Evolutionary conservation across 108 stramenopile species (phyloP).

Genomic region (Skeletonema marinoi): DNA sequence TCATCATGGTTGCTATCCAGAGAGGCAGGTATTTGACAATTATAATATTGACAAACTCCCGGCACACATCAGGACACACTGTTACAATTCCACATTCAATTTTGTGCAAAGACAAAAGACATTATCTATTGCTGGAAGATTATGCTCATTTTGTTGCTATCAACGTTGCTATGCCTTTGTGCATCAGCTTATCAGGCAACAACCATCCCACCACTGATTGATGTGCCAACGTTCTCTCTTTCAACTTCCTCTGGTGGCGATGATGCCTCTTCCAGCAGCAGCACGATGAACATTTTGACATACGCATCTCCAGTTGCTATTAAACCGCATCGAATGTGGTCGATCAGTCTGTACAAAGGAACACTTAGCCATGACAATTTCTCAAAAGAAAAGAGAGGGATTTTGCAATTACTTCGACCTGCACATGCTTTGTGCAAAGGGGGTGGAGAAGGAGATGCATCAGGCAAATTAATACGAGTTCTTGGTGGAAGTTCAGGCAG

Average conservation of each 20-base stretch:
- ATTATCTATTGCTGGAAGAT: no score
- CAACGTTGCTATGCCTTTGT: not conserved
- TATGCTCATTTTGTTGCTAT: not conserved
- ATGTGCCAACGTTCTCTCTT: constrained; percentile 78
- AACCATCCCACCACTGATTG: constrained; percentile 61
- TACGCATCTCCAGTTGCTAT: constrained; percentile 82
- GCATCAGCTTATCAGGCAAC: constrained; percentile 20
- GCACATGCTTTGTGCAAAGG: constrained; percentile 30
- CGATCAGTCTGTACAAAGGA: constrained; percentile 72
- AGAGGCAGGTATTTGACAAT: not conserved
- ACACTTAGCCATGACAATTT: constrained; percentile 77
- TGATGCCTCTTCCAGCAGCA: not conserved
- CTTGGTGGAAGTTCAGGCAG: constrained; percentile 69
- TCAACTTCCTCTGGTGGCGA: constrained; percentile 46
- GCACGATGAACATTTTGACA: constrained; percentile 83
- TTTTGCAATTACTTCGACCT: constrained; percentile 67
- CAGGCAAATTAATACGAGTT: constrained; percentile 44
- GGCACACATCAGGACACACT: not conserved
- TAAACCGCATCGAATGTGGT: constrained; percentile 71
- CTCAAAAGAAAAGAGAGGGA: constrained; percentile 46
- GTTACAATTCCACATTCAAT: no score
- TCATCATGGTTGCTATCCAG: no score
- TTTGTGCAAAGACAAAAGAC: no score
- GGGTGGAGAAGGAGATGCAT: not conserved
- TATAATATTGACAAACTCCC: not conserved